Evolutionary conservation across 2,329 filamentous ascomycete species (phyloP).

Genomic region (Catunica adiposa): DNA sequence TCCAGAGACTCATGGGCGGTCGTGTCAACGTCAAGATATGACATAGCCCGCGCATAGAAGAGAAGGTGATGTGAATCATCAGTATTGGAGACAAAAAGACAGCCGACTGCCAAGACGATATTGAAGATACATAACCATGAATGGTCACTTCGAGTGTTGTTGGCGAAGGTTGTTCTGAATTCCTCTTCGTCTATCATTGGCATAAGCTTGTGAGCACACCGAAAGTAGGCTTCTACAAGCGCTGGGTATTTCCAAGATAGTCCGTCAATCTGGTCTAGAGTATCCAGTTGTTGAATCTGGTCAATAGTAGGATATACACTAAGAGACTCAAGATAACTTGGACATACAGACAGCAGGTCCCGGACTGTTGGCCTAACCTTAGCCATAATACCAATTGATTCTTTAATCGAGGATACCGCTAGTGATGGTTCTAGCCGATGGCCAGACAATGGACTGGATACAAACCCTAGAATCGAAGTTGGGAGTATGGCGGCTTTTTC

Average conservation of each 20-base stretch:
- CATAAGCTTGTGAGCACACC: conserved; percentile 52
- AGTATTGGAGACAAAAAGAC: conserved; percentile 47
- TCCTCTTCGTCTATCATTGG: conserved; percentile 58
- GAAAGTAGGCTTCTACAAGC: conserved; percentile 61
- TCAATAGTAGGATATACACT: conserved; percentile 4
- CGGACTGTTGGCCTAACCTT: conserved; percentile 34
- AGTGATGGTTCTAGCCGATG: conserved; percentile 50
- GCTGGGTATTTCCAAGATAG: conserved; percentile 51
- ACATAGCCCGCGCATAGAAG: conserved; percentile 52
- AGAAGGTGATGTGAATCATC: conserved; percentile 51
- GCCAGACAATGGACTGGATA: conserved; percentile 23
- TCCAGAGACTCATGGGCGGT: conserved; percentile 38
- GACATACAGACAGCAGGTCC: conserved; percentile 29
- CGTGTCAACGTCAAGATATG: conserved; percentile 50
- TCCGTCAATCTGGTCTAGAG: conserved; percentile 17
- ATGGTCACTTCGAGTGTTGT: conserved; percentile 41
- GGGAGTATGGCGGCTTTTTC: too few relatives aligned
- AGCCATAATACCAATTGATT: conserved; percentile 55
- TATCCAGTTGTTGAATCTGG: conserved; percentile 24
- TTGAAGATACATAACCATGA: conserved; percentile 59
- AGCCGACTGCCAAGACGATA: conserved; percentile 61
- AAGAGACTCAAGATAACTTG: conserved; percentile 24
- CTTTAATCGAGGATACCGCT: conserved; percentile 59
- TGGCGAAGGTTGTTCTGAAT: conserved; percentile 44
- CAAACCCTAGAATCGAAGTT: too few relatives aligned